Evolutionary conservation across 163 green algal genomes (phyloP), one percentile per base, ranked within the genome.

Genomic region (Scenedesmus sp.): DNA sequence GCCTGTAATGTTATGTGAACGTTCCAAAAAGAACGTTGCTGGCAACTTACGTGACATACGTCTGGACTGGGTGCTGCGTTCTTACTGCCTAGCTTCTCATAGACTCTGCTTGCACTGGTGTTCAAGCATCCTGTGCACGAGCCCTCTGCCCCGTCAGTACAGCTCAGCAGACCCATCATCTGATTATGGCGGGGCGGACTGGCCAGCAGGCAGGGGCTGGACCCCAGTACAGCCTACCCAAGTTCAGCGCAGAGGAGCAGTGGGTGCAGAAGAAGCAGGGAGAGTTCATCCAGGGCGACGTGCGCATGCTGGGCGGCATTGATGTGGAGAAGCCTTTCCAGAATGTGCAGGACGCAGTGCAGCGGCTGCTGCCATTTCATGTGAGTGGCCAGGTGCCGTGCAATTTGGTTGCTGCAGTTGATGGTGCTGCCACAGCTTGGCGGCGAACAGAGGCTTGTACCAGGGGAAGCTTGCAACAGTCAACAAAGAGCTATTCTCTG

Each of bases 201-300:
- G 73, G 73, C 33, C 73, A 82, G 2, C 35, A 44, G 73, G 73
- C 65, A 30, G 85, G 42, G 24, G 42, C 43, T 18, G 65, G 49
- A 44, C 68, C 68, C 9, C 73, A 84, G 72, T 90, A 65, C 46
- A 61, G 49, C 20, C 49, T 90, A 26, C 85, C 85, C n/a, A 76
- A 76, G 42, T 72, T 87, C 33, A 86, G 35, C 22, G 51, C 79
- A 35, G 87, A 86, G 30, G 79, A 91, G 59, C 79, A 82, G 79
- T 82, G 33, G 72, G 88, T 92, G n/a, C 88, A 92, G 81, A 88
- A 88, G 88, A 88, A 83, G 81, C 81, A 92, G 26, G 61, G 65
- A 53, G 81, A 84, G 49, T 44, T 80, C 37, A 83, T 92, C 0
- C 65, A 89, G 35, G 78, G 76, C n/a, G 88, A 92, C 79, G 80